Conservation (phyloP, 2,329 filamentous ascomycete species). For the Onygena corvina region DNA sequence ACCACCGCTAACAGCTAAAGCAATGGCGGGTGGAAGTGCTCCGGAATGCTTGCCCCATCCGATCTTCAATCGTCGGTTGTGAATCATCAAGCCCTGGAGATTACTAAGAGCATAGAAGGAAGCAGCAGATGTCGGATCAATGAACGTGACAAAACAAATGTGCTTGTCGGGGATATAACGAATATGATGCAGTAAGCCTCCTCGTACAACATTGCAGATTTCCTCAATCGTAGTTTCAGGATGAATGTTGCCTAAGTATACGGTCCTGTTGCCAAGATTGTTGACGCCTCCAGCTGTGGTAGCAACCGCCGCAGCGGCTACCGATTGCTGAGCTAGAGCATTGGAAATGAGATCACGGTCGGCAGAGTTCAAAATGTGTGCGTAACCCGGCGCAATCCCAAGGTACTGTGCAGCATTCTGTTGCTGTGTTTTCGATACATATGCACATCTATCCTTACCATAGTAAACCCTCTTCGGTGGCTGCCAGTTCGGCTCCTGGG, state of each 20-base stretch:
- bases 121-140: conserved; percentile 92
- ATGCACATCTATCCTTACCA: conserved; percentile 94
- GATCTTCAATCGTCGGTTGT: conserved; percentile 94
- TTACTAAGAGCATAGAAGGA: conserved; percentile 98
- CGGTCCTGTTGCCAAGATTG: conserved; percentile 93
- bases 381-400: conserved; percentile 90
- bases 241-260: conserved; percentile 97
- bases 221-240: conserved; percentile 98
- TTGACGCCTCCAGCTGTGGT: conserved; percentile 94
- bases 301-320: conserved; percentile 89
- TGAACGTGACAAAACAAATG: conserved; percentile 99
- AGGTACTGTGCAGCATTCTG: conserved; percentile 98
- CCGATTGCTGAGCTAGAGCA: conserved; percentile 90
- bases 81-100: conserved; percentile 95
- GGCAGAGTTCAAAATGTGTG: conserved; percentile 88
- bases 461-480: conserved; percentile 93
- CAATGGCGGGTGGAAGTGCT: conserved; percentile 87
- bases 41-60: conserved; percentile 99
- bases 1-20: conserved; percentile 86
- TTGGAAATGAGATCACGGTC: conserved; percentile 95
- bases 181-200: conserved; percentile 91
- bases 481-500: conserved; percentile 95
- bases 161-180: conserved; percentile 99
- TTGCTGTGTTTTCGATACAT: conserved; percentile 98
- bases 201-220: conserved; percentile 97